Evolutionary conservation across 2,329 filamentous ascomycete species (phyloP).

Genomic region (Calonectria ilicicola): DNA sequence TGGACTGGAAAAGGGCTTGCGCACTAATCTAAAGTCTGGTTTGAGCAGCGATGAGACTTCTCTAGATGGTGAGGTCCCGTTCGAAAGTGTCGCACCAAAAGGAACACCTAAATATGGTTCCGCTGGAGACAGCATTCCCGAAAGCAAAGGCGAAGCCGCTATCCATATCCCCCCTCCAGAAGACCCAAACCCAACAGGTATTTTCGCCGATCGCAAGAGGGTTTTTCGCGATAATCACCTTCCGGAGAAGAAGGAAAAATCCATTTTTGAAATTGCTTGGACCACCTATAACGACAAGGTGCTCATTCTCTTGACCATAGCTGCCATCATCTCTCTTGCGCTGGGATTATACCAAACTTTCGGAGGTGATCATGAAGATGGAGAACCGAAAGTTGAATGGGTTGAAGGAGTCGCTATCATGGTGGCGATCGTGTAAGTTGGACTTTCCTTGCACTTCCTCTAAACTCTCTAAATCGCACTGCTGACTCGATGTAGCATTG

Average conservation of each 20-base stretch:
- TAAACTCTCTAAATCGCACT: not conserved
- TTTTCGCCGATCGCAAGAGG: constrained; percentile 48
- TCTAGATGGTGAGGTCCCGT: constrained; percentile 73
- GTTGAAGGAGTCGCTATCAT: constrained; percentile 76
- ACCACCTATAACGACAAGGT: constrained; percentile 81
- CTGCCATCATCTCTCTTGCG: constrained; percentile 75
- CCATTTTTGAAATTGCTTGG: constrained; percentile 73
- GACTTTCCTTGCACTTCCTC: constrained; percentile 49
- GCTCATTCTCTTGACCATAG: constrained; percentile 75
- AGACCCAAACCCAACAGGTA: constrained; percentile 34
- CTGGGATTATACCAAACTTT: constrained; percentile 79
- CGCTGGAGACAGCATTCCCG: constrained; percentile 47
- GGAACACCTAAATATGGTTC: constrained; percentile 50
- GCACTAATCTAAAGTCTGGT: constrained; percentile 73
- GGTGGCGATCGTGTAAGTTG: constrained; percentile 65
- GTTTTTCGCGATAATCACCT: constrained; percentile 71
- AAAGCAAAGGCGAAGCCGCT: constrained; percentile 39
- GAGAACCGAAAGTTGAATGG: constrained; percentile 71
- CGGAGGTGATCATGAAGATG: constrained; percentile 57
- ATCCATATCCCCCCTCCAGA: constrained; percentile 41
- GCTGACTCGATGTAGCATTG: constrained; percentile 54
- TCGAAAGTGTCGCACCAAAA: constrained; percentile 69
- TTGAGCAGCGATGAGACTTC: constrained; percentile 77
- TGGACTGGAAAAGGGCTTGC: constrained; percentile 80
- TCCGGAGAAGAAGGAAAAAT: constrained; percentile 72